Evolutionary conservation across 768 basidiomycete species (phyloP), one percentile per base, ranked within the genome.

Genomic region (Termitomyces sp.): DNA sequence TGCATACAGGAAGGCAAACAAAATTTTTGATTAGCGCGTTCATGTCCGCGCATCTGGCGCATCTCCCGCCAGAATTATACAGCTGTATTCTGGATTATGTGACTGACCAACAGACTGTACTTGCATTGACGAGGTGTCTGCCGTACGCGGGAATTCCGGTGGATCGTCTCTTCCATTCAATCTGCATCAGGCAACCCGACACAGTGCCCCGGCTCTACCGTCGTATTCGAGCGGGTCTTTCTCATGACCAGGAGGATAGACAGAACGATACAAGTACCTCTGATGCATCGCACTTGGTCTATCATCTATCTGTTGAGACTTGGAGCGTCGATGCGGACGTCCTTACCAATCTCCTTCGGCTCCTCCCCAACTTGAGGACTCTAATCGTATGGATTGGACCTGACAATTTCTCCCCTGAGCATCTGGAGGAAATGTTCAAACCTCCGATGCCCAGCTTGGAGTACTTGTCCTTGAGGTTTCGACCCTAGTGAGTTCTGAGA

Each of bases 251-350:
- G 46, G 56, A 34, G 25, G 49, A 54, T 25, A 45, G 19, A 23
- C 14, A n/a, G 29, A 23, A 27, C 34, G 29, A 62, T 62, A 1
- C 29, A 0, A 19, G 14, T 3, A 21, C 56, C 11, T 64, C 64
- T 29, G 48, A 59, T 21, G 66, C 73, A 40, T 65, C 73, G 7
- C 53, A 59, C 4, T 79, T 78, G 74, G 72, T 89, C 10, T 75
- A 76, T 45, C 73, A 74, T 7, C 71, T 90, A 50, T 74, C 73
- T 14, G 65, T 89, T 34, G 77, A 85, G 66, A 73, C 78, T 14
- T 95, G 90, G 89, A 75, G 66, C 7, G 84, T 84, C 29, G 90
- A 94, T 65, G 86, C 90, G 3, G 85, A 91, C 57, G 79, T 90
- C 14, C 72, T 92, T 41, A 77, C 87, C 64, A 90, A 89, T 65